Conservation (phyloP, 192 early-diverging fungal species). For the Backusella macrospora region DNA sequence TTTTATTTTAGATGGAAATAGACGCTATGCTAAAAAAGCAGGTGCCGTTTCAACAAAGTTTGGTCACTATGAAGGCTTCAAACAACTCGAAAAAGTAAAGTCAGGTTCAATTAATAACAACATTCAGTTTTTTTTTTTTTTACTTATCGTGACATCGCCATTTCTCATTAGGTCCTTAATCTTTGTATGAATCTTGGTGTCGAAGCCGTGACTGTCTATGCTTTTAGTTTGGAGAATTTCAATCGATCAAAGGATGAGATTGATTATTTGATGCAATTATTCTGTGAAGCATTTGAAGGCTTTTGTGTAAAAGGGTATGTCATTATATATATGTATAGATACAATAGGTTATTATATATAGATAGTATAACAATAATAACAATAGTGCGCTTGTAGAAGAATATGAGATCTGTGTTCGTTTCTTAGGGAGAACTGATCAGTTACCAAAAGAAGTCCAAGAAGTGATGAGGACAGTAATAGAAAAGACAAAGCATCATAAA, state of each 20-base stretch:
- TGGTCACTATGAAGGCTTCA: constrained; percentile 85
- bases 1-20: constrained; percentile 98
- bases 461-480: constrained; percentile 63
- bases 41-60: constrained; percentile 51
- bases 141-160: background rate
- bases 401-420: constrained; percentile 74
- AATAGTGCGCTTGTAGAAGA: constrained; percentile 72
- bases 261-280: constrained; percentile 79
- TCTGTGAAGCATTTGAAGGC: constrained; percentile 74
- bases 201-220: constrained; percentile 88
- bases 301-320: constrained; percentile 70
- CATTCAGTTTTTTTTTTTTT: constrained; percentile 19
- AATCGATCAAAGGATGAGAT: constrained; percentile 87
- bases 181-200: constrained; percentile 89
- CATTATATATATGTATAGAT: constrained; percentile 6
- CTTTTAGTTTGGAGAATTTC: constrained; percentile 99
- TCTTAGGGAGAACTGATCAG: constrained; percentile 76
- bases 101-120: background rate
- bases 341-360: constrained; percentile 12
- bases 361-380: background rate
- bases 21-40: constrained; percentile 80
- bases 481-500: constrained; percentile 66
- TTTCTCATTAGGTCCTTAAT: constrained; percentile 66
- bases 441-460: constrained; percentile 67
- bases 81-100: constrained; percentile 74